A percentile compares a stretch with the other conserved stretches of the same genome.
Evolutionary conservation across 2,329 filamentous ascomycete genomes (phyloP).

Genomic region (Fonsecaea pedrosoi): DNA sequence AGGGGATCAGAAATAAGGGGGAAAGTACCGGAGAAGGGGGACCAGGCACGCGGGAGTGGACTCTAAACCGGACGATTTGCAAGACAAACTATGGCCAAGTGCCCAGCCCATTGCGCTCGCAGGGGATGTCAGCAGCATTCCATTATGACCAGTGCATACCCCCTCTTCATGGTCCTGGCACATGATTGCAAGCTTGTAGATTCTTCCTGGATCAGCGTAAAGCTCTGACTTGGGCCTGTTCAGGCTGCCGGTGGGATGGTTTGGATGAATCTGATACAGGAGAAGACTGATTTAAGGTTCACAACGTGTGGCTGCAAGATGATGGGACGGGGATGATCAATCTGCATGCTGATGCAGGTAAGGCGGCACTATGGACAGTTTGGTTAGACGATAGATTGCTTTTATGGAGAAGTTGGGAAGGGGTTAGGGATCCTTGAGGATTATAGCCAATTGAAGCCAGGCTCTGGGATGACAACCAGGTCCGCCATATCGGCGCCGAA

Average conservation of each 20-base stretch:
- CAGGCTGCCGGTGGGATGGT: conserved; percentile 4
- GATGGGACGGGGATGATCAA: conserved; percentile 24
- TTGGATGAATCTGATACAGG: conserved; percentile 22
- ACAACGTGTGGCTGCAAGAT: conserved; percentile 21
- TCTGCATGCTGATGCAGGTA: conserved; percentile 22
- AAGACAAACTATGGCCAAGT: conserved; percentile 7
- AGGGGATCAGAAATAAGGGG: conserved; percentile 37
- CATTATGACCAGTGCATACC: neutral
- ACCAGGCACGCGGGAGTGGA: conserved; percentile 19
- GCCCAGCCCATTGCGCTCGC: conserved; percentile 5
- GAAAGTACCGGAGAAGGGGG: conserved; percentile 31
- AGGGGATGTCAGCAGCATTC: conserved; percentile 9
- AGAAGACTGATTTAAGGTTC: conserved; percentile 17
- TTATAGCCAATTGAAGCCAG: conserved; percentile 12
- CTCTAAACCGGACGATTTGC: conserved; percentile 8
- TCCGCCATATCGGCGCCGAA: neutral
- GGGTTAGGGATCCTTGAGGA: neutral
- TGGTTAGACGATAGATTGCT: conserved; percentile 23
- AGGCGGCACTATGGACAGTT: conserved; percentile 17
- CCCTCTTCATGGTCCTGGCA: neutral
- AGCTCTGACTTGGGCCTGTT: neutral
- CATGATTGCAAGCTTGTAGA: conserved; percentile 9
- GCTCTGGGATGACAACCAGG: conserved; percentile 1
- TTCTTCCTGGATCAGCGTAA: neutral
- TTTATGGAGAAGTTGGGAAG: conserved; percentile 22